These are phyloP conservation scores for Phaeoacremonium minimum DNA, from an alignment of 2,329 filamentous ascomycete genomes.

Conservation along the genomic window DNA sequence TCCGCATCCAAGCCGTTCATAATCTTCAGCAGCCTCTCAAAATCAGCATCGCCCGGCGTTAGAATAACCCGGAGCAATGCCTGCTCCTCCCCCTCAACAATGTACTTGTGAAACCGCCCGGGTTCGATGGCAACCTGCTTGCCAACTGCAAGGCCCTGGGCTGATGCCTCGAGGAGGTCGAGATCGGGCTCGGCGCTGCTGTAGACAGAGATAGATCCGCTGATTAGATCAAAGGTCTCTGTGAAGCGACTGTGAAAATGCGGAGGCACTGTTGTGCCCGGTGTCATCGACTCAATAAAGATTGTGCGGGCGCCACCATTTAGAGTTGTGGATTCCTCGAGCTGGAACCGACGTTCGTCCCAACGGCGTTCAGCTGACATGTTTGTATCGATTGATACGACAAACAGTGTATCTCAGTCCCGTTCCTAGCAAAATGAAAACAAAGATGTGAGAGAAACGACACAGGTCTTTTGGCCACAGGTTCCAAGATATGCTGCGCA, in stretches of 20 bases:
- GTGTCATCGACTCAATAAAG: constrained; percentile 12
- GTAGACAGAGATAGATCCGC: constrained; percentile 10
- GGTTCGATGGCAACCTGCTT: constrained; percentile 4
- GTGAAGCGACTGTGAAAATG: constrained; percentile 11
- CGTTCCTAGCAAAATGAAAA: neutral
- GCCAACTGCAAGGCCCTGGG: constrained; percentile 1
- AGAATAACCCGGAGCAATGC: constrained; percentile 7
- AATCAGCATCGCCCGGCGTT: constrained; percentile 9
- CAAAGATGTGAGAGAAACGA: neutral
- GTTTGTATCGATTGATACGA: neutral
- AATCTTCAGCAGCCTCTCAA: constrained; percentile 12
- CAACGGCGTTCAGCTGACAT: constrained; percentile 11
- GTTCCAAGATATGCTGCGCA: neutral
- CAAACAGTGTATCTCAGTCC: neutral
- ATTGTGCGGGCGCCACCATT: constrained; percentile 11
- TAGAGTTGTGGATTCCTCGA: constrained; percentile 11
- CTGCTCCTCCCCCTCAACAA: constrained; percentile 3
- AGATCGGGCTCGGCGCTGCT: constrained; percentile 6
- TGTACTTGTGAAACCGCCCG: constrained; percentile 9
- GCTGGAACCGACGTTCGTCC: constrained; percentile 10
- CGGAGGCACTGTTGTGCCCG: constrained; percentile 11
- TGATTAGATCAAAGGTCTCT: constrained; percentile 11
- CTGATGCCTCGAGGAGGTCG: constrained; percentile 2
- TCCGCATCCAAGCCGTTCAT: constrained; percentile 10
- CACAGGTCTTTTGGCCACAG: neutral